Conservation (phyloP, 1,284 basidiomycete genomes). For the Stereum hirsutum region DNA sequence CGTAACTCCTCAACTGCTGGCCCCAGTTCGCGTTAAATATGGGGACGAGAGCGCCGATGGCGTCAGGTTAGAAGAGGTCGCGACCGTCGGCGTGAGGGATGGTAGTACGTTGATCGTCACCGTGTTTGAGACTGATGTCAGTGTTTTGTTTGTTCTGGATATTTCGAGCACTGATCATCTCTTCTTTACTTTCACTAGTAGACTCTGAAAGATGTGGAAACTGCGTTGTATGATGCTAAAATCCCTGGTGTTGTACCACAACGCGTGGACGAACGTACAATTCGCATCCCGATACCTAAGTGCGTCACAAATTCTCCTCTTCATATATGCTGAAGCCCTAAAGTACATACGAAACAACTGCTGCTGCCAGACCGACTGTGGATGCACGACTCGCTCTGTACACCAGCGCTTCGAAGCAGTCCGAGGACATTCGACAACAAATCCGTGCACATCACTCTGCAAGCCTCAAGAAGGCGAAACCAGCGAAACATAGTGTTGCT, state of each 20-base stretch:
- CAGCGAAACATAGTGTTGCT: constrained; percentile 56
- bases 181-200: constrained; percentile 26
- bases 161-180: constrained; percentile 2
- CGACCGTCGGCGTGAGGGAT: constrained; percentile 71
- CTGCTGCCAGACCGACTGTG: constrained; percentile 52
- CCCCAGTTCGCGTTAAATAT: constrained; percentile 64
- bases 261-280: constrained; percentile 53
- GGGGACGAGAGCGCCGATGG: constrained; percentile 25
- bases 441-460: constrained; percentile 58
- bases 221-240: constrained; percentile 62
- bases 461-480: constrained; percentile 60
- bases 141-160: constrained; percentile 14
- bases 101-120: constrained; percentile 64
- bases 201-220: constrained; percentile 66
- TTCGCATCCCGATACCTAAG: constrained; percentile 74
- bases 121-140: constrained; percentile 65
- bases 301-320: constrained; percentile 21
- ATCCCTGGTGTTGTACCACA: constrained; percentile 66
- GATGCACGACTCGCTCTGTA: constrained; percentile 53
- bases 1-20: constrained; percentile 59
- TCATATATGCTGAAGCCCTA: not conserved
- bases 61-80: constrained; percentile 53
- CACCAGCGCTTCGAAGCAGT: constrained; percentile 44
- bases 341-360: not conserved
- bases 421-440: constrained; percentile 68